Evolutionary conservation across 139 green algal genomes (phyloP), one percentile per base, ranked within the genome.

Genomic region (Picochlorum costavermella): DNA sequence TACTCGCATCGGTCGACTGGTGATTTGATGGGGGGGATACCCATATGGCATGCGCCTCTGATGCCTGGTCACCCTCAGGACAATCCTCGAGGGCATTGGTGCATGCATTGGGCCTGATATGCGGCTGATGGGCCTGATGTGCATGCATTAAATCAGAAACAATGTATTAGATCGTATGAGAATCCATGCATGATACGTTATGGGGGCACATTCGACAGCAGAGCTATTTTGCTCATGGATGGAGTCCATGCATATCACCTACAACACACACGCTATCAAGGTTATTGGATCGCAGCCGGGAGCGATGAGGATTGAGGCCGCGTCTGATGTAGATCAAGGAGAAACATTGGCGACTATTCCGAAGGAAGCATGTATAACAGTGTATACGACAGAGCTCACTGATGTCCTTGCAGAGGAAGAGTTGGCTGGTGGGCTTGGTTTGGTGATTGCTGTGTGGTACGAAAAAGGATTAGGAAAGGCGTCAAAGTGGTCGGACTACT

Each of bases 391-490:
- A 25, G 16, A 45, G 13, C 68, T 83, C 5, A 68, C 72, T 0
- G 61, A 83, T 28, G 44, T 91, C 0, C 67, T 92, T 5, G 56
- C 76, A 17, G 48, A 59, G 9, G 79, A 86, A 60, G 30, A 68
- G n/a, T 36, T 90, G 5, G 64, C 71, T 1, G 81, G 86, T 3
- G 84, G 83, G 4, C 70, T 92, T 51, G 87, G 75, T 2, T 74
- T 95, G 31, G 77, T 82, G n/a, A 68, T 90, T n/a, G 81, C 81
- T 0, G 71, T 85, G 9, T 78, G 86, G 78, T 79, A 85, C 31
- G 87, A 95, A 60, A 59, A 63, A 4, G 66, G 46, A 8, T 36
- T 78, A 1, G 79, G 76, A 1, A 9, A 14, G 0, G 6, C 45
- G 0, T 82, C 67, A 23, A 75, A 67, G 29, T 92, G 85, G 84